Evolutionary conservation across 1,284 basidiomycete species (phyloP), one percentile per base, ranked within the genome.

Genomic region (Exobasidium cylindrosporum): DNA sequence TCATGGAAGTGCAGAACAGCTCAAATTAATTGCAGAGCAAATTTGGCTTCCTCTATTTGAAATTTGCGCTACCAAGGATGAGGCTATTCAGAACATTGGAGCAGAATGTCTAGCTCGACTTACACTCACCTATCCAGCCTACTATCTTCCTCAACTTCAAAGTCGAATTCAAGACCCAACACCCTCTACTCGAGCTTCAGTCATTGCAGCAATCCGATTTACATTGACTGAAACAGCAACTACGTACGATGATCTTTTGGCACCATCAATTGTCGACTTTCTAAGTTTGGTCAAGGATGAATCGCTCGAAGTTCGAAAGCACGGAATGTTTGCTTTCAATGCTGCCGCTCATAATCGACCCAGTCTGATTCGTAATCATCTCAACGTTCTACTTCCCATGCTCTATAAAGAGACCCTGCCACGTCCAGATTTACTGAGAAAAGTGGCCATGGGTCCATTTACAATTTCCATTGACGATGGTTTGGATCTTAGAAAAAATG

Each of bases 401-500:
- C 83, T 99, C 21, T 97, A 97, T 82, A 90, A 92, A 72, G 84
- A 86, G 14, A 87, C 89, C 40, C 86, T 97, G 59, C 89, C 97
- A 73, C 87, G 91, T 43, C 55, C 62, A 40, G 73, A 79, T 24
- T 63, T 79, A 26, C 58, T 77, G 59, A 70, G 76, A 43, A 91
- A 89, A 4, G 93, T 98, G 6, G 88, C 91, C 76, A 97, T 98
- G 96, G 96, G 96, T 14, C 96, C 96, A 0, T 99, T 93, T 89
- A 93, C 90, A 58, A 92, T 95, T 81, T 91, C 89, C 77, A 90
- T 92, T 35, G 92, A 96, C 73, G 92, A 95, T 70, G 92, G 93
- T 56, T 83, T 96, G 10, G 92, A 96, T 68, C 86, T 91, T n/a
- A 87, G 85, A 78, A 80, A 83, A 84, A 94, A 91, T 0, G 95